A percentile compares a stretch with the other conserved stretches of the same genome.
These are phyloP conservation scores for Fusarium mundagurra DNA, from an alignment of 2,329 filamentous ascomycete genomes.

Conservation along the genomic window DNA sequence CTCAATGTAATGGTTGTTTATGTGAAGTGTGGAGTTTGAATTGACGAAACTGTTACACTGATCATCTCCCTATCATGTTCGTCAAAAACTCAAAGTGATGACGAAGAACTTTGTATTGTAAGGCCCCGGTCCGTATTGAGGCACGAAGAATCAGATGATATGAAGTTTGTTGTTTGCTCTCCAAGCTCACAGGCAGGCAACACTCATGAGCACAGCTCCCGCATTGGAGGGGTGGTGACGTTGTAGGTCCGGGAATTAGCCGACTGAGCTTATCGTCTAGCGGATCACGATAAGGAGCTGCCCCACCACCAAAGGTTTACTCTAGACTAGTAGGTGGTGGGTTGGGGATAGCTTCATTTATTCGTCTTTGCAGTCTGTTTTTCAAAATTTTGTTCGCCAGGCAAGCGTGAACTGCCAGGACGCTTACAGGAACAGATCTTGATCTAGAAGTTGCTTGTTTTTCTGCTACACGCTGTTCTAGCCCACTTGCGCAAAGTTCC, in stretches of 20 bases:
- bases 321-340: conserved; percentile 2
- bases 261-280: conserved; percentile 16
- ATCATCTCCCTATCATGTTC: conserved; percentile 17
- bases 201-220: conserved; percentile 34
- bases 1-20: conserved; percentile 7
- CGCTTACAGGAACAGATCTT: no score
- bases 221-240: conserved; percentile 35
- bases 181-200: conserved; percentile 34
- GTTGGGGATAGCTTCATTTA: conserved; percentile 14
- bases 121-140: background rate
- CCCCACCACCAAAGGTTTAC: conserved; percentile 11
- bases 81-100: background rate
- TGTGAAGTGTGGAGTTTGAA: conserved; percentile 18
- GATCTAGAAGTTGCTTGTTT: background rate
- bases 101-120: background rate
- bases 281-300: conserved; percentile 18
- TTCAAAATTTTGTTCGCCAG: background rate
- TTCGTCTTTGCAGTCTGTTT: background rate
- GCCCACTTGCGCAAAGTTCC: background rate
- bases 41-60: conserved; percentile 4
- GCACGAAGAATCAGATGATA: background rate
- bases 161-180: conserved; percentile 15
- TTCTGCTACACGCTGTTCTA: background rate
- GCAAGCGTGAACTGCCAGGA: no score
- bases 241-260: conserved; percentile 29